Conservation (phyloP, 1,284 basidiomycete species). For the Tremellales sp. region DNA sequence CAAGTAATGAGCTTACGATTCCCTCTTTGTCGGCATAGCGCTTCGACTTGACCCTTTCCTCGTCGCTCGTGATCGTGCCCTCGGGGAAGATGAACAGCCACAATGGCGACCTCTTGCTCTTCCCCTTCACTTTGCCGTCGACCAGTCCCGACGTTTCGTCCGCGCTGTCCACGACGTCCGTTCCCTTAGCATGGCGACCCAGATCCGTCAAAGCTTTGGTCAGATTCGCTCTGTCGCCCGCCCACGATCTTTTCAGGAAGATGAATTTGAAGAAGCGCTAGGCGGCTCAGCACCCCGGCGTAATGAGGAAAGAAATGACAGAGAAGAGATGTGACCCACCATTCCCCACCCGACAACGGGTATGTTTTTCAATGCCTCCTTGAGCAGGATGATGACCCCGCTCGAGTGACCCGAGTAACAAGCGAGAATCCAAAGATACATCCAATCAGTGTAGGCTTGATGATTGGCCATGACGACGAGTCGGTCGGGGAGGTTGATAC, state of each 20-base stretch:
- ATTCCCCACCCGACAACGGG: constrained; percentile 82
- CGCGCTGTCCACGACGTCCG: constrained; percentile 48
- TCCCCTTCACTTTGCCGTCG: not conserved
- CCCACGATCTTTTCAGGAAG: constrained; percentile 81
- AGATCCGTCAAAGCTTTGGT: constrained; percentile 33
- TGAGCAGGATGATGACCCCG: constrained; percentile 81
- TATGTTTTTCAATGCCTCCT: constrained; percentile 81
- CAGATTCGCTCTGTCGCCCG: constrained; percentile 67
- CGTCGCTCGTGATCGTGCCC: constrained; percentile 78
- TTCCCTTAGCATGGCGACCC: constrained; percentile 55
- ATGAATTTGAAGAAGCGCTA: constrained; percentile 87
- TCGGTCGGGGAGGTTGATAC: constrained; percentile 68
- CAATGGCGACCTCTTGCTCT: constrained; percentile 59
- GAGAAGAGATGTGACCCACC: constrained; percentile 29
- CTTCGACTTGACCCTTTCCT: constrained; percentile 76
- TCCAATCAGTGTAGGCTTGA: constrained; percentile 81
- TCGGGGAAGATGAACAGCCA: constrained; percentile 87
- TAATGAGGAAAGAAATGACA: constrained; percentile 51
- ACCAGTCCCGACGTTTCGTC: constrained; percentile 4
- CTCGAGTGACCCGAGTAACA: constrained; percentile 65
- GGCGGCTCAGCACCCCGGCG: not conserved
- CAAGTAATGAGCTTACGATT: constrained; percentile 45
- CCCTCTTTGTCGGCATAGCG: constrained; percentile 55
- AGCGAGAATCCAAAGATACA: constrained; percentile 80
- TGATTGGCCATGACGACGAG: constrained; percentile 77